These are phyloP conservation scores for Diaporthe nobilis DNA, from an alignment of 2,329 filamentous ascomycete species.

Conservation along the genomic window DNA sequence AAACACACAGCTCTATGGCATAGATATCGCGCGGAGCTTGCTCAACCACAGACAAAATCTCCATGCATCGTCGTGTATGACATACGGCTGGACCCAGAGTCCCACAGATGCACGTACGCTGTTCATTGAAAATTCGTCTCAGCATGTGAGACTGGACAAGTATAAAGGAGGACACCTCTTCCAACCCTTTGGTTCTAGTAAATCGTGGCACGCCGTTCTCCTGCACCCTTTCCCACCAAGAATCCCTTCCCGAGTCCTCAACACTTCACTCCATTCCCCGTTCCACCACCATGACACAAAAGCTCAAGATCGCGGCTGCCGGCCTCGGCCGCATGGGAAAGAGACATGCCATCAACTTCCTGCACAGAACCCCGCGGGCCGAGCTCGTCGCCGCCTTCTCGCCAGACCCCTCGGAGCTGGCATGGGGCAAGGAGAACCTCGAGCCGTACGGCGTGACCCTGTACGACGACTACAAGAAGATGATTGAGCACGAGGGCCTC, in stretches of 20 bases:
- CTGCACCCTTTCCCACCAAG: neutral
- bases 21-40: neutral
- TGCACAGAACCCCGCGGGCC: slow-evolving; percentile 24
- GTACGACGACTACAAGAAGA: slow-evolving; percentile 62
- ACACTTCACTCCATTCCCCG: neutral
- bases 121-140: neutral
- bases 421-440: slow-evolving; percentile 61
- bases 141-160: slow-evolving; percentile 10
- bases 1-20: neutral
- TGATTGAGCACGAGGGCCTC: slow-evolving; percentile 56
- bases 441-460: slow-evolving; percentile 55
- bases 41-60: neutral
- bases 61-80: neutral
- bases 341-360: slow-evolving; percentile 63
- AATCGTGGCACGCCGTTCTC: neutral
- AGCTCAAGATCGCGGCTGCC: slow-evolving; percentile 60
- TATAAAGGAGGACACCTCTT: slow-evolving; percentile 1
- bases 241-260: neutral
- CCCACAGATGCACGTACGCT: neutral
- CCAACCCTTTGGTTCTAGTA: no score
- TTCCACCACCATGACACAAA: neutral
- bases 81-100: neutral
- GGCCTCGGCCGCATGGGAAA: slow-evolving; percentile 68
- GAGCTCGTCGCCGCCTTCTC: slow-evolving; percentile 37
- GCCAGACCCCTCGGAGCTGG: slow-evolving; percentile 46